phyloP scores from a whole-genome alignment of 805 yeast genomes.

The Komagataella ulmi region DNA sequence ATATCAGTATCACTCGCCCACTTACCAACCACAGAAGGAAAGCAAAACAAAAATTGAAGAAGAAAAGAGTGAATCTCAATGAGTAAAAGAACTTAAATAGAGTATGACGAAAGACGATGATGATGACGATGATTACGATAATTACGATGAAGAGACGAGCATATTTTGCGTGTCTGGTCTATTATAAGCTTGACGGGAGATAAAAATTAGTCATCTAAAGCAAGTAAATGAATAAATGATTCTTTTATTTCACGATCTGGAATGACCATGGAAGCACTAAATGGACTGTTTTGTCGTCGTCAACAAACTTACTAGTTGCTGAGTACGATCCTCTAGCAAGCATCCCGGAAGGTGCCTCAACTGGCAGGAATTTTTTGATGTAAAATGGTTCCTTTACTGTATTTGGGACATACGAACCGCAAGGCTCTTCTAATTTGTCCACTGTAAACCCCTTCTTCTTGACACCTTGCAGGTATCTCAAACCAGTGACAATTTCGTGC shows the following conservation, averaged over 20 bases:
- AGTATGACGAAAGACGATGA: background rate
- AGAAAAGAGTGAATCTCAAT: background rate
- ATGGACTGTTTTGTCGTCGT: slow-evolving; percentile 72
- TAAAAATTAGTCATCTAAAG: background rate
- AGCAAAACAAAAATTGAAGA: background rate
- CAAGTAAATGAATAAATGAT: background rate
- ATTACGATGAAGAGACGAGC: background rate
- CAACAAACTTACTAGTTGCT: slow-evolving; percentile 71
- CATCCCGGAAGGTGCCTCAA: slow-evolving; percentile 86
- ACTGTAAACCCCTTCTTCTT: slow-evolving; percentile 83
- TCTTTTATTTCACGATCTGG: slow-evolving; percentile 46
- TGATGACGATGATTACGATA: background rate
- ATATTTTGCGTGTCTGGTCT: background rate
- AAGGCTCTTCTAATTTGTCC: slow-evolving; percentile 74
- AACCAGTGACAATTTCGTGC: slow-evolving; percentile 83
- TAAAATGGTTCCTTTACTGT: slow-evolving; percentile 72
- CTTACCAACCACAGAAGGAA: background rate
- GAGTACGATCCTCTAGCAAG: slow-evolving; percentile 79
- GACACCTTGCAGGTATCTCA: slow-evolving; percentile 72
- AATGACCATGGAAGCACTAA: slow-evolving; percentile 76
- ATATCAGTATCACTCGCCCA: background rate
- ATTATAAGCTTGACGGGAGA: background rate
- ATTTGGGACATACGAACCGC: slow-evolving; percentile 86
- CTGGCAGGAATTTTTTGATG: slow-evolving; percentile 53
- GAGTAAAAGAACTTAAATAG: background rate